Base-by-base conservation (phyloP, 768 basidiomycete genomes). In the Mycena olivaceomarginata region DNA sequence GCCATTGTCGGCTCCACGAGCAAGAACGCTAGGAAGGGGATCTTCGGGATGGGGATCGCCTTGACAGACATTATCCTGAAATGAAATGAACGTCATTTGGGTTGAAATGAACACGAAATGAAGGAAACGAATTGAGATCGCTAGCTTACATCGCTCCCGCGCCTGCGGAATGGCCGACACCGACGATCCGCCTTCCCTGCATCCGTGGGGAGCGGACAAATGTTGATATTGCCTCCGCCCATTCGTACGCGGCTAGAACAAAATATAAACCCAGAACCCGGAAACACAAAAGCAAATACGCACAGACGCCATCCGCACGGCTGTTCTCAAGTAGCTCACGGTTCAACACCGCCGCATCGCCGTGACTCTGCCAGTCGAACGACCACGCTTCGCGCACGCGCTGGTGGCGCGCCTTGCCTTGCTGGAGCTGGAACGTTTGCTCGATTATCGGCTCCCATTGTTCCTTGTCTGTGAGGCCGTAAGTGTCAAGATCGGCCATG, bases 341-440 rank as follows among this genome's bases (percentile, higher is more conserved):
- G 70, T 89, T 89, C 13, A 87, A 25, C 7, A 84, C 68, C 20
- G 84, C 86, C 5, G 85, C 82, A 41, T 87, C 87, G 16, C 88
- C 88, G 64, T 87, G 87, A 39, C 79, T 86, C 48, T 84, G 87
- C 85, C 85, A 87, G 78, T 89, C 88, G 25, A 88, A 82, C 2
- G 85, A 74, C 87, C 87, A 88, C 2, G 85, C 86, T 67, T 88
- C 87, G 12, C 84, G 84, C 67, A 88, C 83, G n/a, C 80, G 78
- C 56, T 80, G 76, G 25, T 79, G 71, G n/a, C 53, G 64, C 25
- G 78, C 63, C 53, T 82, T 83, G 2, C 12, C 25, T 9, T 74
- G 66, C 59, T 85, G 83, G 12, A 80, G 67, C 9, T 75, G 53
- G 60, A 87, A 85, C n/a, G 84, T 65, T 13, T 75, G 72, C 37